Percentiles rank a stretch among this genome's conserved stretches.
phyloP scores from a whole-genome alignment of 2,329 filamentous ascomycete species.

The Fusarium denticulatum region DNA sequence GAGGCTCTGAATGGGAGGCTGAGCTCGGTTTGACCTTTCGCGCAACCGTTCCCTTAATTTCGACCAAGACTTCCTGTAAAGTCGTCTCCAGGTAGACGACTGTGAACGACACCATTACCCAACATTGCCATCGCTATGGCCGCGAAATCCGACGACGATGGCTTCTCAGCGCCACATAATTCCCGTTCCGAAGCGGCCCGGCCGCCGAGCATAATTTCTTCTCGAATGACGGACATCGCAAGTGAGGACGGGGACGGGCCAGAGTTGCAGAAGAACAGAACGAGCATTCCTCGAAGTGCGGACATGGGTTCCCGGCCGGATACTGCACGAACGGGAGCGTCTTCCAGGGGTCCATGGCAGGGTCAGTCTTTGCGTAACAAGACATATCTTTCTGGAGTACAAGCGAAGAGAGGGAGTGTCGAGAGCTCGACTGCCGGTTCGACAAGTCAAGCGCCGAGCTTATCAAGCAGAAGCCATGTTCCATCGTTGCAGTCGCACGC shows the following conservation, averaged over 20 bases:
- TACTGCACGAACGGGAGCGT: constrained; percentile 62
- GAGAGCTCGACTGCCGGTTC: constrained; percentile 60
- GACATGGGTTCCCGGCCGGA: constrained; percentile 62
- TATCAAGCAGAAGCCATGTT: constrained; percentile 85
- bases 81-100: constrained; percentile 11
- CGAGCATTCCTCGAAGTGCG: constrained; percentile 50
- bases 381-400: constrained; percentile 53
- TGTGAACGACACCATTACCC: constrained; percentile 29
- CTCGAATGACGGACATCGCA: constrained; percentile 74
- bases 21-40: constrained; percentile 4
- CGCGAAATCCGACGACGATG: constrained; percentile 52
- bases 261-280: constrained; percentile 45
- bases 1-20: constrained; percentile 10
- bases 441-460: constrained; percentile 63
- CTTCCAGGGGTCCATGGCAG: constrained; percentile 59
- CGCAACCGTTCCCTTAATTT: constrained; percentile 8
- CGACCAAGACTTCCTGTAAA: constrained; percentile 21
- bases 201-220: constrained; percentile 74
- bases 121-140: constrained; percentile 43
- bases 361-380: constrained; percentile 65
- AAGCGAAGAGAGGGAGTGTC: constrained; percentile 56
- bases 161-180: constrained; percentile 53
- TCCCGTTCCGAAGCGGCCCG: constrained; percentile 56
- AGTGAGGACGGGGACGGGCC: constrained; percentile 64
- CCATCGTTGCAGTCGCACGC: constrained; percentile 88